Base-by-base conservation (phyloP, 345 rosid species). In the Theobroma cacao region DNA sequence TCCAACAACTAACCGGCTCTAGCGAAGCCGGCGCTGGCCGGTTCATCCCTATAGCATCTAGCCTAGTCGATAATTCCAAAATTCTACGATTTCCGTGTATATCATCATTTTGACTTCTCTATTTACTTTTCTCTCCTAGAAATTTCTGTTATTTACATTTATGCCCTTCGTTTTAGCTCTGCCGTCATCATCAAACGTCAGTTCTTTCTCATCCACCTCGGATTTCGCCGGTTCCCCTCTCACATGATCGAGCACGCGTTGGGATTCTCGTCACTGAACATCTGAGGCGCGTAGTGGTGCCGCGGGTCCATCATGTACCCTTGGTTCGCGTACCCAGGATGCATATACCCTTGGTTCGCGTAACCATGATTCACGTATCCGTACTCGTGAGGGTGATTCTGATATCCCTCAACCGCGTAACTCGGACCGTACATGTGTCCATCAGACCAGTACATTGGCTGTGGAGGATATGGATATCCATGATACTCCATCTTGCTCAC, bases 191-290 rank as follows among this genome's bases (percentile, higher is more conserved):
- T n/a, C 47, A 36, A 2, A 10, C n/a, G 0, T 50, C 28, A 9
- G 4, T 20, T 22, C 68, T 14, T 10, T 55, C 18, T 30, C 30
- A 30, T 61, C 58, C 59, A 45, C 41, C 68, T 60, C 5, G 31
- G 73, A 75, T 3, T 2, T 36, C 1, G 47, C 62, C 22, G 2
- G 2, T 0, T 0, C 53, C 33, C 34, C 0, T 15, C 17, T 94
- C 83, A 92, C 95, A 94, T 93, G 12, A 95, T 62, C 48, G 91
- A 89, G 68, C 98, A 95, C 0, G 91, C 90, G 60, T 95, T 91
- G 5, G 98, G 98, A 83, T 95, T 93, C 88, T 95, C 98, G 70
- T 95, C 98, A 56, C 98, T 93, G 73, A 95, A 93, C 90, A 94
- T 85, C 84, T 92, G 91, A 4, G 97, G 94, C 31, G 93, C 88